Evolutionary conservation across 805 yeast genomes (phyloP).

Genomic region (Saturnispora ahearnii): DNA sequence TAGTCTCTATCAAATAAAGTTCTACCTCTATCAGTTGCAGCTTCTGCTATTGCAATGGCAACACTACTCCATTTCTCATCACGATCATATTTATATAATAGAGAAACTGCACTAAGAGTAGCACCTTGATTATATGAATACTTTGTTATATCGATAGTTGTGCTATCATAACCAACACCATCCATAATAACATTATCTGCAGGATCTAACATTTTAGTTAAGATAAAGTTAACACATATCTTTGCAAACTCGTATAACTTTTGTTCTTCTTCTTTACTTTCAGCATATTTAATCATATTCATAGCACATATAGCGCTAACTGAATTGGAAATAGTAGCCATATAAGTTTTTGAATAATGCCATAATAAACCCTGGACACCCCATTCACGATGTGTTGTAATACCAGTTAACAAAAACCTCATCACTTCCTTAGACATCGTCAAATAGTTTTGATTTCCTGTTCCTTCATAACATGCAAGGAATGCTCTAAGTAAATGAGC

Average conservation of each 20-base stretch:
- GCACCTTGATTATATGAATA: constrained; percentile 66
- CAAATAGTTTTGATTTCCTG: constrained; percentile 44
- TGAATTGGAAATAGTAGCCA: constrained; percentile 43
- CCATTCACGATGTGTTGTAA: constrained; percentile 37
- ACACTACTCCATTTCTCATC: constrained; percentile 41
- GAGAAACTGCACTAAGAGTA: constrained; percentile 45
- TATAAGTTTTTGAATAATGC: constrained; percentile 53
- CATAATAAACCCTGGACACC: constrained; percentile 57
- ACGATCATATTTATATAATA: constrained; percentile 41
- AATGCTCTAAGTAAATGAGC: constrained; percentile 65
- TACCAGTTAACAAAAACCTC: constrained; percentile 56
- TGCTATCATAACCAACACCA: constrained; percentile 44
- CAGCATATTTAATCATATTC: constrained; percentile 49
- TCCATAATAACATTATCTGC: constrained; percentile 50
- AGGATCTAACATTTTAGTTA: constrained; percentile 41
- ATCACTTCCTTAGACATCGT: constrained; percentile 50
- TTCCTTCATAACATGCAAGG: constrained; percentile 59
- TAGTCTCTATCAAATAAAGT: constrained; percentile 60
- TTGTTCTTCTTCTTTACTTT: constrained; percentile 28
- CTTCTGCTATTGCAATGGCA: constrained; percentile 43
- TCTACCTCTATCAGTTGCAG: constrained; percentile 47
- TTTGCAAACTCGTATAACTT: constrained; percentile 50
- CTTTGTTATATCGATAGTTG: constrained; percentile 40
- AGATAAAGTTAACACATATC: constrained; percentile 50
- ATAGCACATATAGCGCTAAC: constrained; percentile 62